Percentiles rank a stretch among this genome's conserved stretches.
phyloP scores from a whole-genome alignment of 139 green algal species.

The Chlamydomonas sphaeroides region DNA sequence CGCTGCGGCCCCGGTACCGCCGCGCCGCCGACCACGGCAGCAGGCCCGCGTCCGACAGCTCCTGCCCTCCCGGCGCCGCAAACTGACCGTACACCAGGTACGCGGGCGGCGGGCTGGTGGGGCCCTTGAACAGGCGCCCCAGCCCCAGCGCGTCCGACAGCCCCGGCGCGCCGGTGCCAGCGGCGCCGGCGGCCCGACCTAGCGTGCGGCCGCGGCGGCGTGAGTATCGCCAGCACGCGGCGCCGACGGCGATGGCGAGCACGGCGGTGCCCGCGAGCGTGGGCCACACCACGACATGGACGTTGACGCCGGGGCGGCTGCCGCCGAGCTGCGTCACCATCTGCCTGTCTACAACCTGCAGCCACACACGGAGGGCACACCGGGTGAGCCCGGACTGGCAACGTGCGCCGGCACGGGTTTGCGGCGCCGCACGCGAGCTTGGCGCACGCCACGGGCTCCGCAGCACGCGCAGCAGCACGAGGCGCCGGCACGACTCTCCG shows the following conservation, averaged over 20 bases:
- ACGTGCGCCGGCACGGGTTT: too few species aligned
- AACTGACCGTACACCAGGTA: constrained; percentile 4
- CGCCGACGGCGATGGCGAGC: not conserved
- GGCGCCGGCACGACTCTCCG: too few species aligned
- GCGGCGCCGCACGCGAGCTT: too few species aligned
- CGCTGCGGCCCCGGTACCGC: not conserved
- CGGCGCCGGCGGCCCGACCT: not conserved
- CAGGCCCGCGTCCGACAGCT: too few species aligned
- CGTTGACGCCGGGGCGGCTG: not conserved
- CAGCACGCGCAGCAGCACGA: too few species aligned
- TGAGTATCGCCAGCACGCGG: not conserved
- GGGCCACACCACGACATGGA: constrained; percentile 28
- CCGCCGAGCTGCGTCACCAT: constrained; percentile 5
- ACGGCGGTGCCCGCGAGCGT: constrained; percentile 10
- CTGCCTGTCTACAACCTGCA: not conserved
- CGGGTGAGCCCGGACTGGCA: too few species aligned
- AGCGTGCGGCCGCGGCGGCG: not conserved
- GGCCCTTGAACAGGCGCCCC: not conserved
- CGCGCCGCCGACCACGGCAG: not conserved
- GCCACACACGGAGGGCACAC: not conserved
- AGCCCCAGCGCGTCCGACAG: constrained; percentile 15
- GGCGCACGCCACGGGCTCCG: too few species aligned
- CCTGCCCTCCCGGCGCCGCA: not conserved
- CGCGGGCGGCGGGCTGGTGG: not conserved
- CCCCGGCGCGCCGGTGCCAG: not conserved